Percentiles rank a stretch among this genome's conserved stretches.
Evolutionary conservation across 768 basidiomycete species (phyloP).

Genomic region (Suillus paluster): DNA sequence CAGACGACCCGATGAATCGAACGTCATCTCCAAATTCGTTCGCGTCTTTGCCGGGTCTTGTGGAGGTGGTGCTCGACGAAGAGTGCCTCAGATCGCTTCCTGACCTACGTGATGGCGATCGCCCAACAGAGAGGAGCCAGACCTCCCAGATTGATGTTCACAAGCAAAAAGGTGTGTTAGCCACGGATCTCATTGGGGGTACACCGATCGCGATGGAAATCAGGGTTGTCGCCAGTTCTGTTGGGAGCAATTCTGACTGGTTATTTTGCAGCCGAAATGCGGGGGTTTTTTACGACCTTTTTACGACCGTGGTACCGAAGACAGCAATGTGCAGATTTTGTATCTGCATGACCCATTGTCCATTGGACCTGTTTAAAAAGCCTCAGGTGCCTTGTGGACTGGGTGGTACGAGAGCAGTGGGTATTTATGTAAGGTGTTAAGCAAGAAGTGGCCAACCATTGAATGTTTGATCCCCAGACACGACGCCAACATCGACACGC

Average conservation of each 20-base stretch:
- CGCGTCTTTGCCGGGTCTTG: conserved; percentile 63
- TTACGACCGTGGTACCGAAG: conserved; percentile 65
- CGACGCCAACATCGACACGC: no score
- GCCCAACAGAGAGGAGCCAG: conserved; percentile 60
- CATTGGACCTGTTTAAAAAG: conserved; percentile 73
- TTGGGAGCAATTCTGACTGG: conserved; percentile 12
- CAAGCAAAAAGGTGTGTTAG: conserved; percentile 65
- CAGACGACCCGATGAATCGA: conserved; percentile 11
- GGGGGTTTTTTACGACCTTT: conserved; percentile 96
- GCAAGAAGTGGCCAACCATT: no score
- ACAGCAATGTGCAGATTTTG: conserved; percentile 83
- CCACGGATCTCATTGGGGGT: conserved; percentile 78
- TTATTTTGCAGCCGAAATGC: conserved; percentile 81
- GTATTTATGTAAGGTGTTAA: no score
- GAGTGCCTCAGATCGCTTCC: conserved; percentile 67
- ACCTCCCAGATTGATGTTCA: conserved; percentile 63
- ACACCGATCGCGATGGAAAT: conserved; percentile 78
- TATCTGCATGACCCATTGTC: conserved; percentile 70
- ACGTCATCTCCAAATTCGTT: conserved; percentile 68
- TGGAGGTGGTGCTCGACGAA: conserved; percentile 47
- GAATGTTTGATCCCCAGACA: no score
- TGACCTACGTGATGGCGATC: conserved; percentile 45
- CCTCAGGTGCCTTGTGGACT: conserved; percentile 72
- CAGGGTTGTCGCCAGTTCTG: conserved; percentile 75
- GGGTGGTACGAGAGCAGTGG: conserved; percentile 72